phyloP scores from a whole-genome alignment of 2,329 filamentous ascomycete genomes.

The Peltaster fructicola region DNA sequence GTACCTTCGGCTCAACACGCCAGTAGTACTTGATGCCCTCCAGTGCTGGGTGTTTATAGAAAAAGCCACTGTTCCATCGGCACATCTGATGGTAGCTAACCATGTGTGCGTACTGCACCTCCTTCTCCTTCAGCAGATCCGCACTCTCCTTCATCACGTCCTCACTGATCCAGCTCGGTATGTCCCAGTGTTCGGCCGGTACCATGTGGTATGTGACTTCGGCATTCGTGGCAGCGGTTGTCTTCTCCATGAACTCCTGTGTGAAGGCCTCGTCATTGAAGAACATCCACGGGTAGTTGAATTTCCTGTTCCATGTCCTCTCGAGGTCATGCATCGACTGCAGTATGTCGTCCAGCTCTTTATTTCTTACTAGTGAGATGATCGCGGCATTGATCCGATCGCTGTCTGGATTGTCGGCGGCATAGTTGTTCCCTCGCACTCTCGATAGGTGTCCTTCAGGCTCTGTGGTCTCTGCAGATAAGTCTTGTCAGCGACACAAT shows the following conservation, averaged over 20 bases:
- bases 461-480: conserved; percentile 64
- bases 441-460: conserved; percentile 60
- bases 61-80: conserved; percentile 94
- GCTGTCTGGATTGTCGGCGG: conserved; percentile 53
- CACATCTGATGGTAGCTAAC: conserved; percentile 98
- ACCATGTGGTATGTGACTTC: conserved; percentile 76
- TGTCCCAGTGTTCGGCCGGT: conserved; percentile 86
- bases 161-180: conserved; percentile 79
- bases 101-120: conserved; percentile 79
- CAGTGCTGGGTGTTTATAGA: conserved; percentile 89
- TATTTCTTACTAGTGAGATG: conserved; percentile 79
- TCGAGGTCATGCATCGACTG: conserved; percentile 83
- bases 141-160: conserved; percentile 75
- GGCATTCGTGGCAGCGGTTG: conserved; percentile 67
- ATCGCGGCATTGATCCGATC: conserved; percentile 87
- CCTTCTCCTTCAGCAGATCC: conserved; percentile 61
- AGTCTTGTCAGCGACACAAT: no score
- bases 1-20: conserved; percentile 95
- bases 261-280: conserved; percentile 93
- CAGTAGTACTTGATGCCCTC: conserved; percentile 79
- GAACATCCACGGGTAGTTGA: conserved; percentile 99
- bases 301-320: conserved; percentile 91
- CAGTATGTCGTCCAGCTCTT: conserved; percentile 69
- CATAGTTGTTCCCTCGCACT: conserved; percentile 55
- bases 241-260: conserved; percentile 78